phyloP scores from a whole-genome alignment of 192 early-diverging fungal genomes.

The Entomortierella chlamydospora region DNA sequence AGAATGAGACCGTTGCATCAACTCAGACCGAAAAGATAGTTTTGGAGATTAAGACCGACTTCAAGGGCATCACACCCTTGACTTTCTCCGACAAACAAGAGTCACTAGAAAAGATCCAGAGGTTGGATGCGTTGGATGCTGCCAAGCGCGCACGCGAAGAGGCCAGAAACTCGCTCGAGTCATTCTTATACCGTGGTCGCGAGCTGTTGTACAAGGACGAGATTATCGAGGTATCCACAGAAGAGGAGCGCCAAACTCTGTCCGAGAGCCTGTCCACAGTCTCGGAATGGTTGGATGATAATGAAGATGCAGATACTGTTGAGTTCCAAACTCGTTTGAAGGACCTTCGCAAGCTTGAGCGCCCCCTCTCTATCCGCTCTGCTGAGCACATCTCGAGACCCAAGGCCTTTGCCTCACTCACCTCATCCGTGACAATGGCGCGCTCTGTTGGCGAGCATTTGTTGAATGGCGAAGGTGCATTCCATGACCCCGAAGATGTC shows the following conservation, averaged over 20 bases:
- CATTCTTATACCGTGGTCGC: constrained; percentile 88
- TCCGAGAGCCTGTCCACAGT: constrained; percentile 63
- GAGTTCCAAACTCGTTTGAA: constrained; percentile 67
- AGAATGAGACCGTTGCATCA: constrained; percentile 44
- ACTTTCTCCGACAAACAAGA: constrained; percentile 48
- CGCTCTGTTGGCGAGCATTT: constrained; percentile 60
- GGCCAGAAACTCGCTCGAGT: constrained; percentile 89
- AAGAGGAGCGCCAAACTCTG: constrained; percentile 76
- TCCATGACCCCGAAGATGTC: constrained; percentile 68
- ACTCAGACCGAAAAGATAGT: constrained; percentile 65
- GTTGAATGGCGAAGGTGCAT: constrained; percentile 63
- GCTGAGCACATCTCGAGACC: constrained; percentile 59
- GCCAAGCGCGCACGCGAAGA: constrained; percentile 80
- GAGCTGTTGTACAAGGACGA: constrained; percentile 86
- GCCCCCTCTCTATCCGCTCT: constrained; percentile 59
- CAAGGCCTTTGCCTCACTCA: constrained; percentile 55
- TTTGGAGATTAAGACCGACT: constrained; percentile 68
- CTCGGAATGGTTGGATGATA: constrained; percentile 89
- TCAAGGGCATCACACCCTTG: constrained; percentile 67
- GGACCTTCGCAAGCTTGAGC: constrained; percentile 60
- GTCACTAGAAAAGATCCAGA: constrained; percentile 51
- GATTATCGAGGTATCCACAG: constrained; percentile 73
- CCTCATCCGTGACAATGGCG: constrained; percentile 41
- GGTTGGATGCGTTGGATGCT: constrained; percentile 71
- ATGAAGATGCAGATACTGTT: constrained; percentile 75